phyloP scores from a whole-genome alignment of 192 early-diverging fungal species.

The Gamsiella multidivaricata region DNA sequence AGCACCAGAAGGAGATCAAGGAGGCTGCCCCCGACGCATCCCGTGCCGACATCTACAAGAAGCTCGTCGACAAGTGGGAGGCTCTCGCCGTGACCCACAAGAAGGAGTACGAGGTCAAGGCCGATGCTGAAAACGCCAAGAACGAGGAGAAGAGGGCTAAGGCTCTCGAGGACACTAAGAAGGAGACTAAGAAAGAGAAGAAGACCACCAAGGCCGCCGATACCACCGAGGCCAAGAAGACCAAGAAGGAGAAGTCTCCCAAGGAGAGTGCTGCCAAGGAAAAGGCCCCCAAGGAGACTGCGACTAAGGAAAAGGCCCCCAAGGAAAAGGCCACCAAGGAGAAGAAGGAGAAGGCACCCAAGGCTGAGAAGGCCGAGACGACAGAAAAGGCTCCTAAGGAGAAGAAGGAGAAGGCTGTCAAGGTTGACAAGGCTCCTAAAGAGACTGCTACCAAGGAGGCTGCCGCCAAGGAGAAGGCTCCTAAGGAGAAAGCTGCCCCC shows the following conservation, averaged over 20 bases:
- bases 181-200: constrained; percentile 19
- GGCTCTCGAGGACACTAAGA: constrained; percentile 19
- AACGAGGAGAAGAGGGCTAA: constrained; percentile 36
- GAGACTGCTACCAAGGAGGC: background rate
- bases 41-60: constrained; percentile 45
- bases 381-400: constrained; percentile 16
- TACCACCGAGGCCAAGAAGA: background rate
- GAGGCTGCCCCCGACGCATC: constrained; percentile 38
- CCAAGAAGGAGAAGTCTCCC: constrained; percentile 5
- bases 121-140: constrained; percentile 33
- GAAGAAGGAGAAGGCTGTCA: constrained; percentile 21
- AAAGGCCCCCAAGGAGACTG: constrained; percentile 12
- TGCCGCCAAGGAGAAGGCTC: constrained; percentile 3
- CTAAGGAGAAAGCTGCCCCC: constrained; percentile 9
- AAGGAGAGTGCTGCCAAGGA: constrained; percentile 11
- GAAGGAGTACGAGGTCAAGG: constrained; percentile 38
- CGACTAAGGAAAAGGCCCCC: constrained; percentile 11
- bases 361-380: constrained; percentile 22
- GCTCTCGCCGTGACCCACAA: constrained; percentile 14
- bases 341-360: constrained; percentile 24
- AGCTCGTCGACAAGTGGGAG: constrained; percentile 53
- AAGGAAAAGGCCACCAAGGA: constrained; percentile 27
- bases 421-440: constrained; percentile 15
- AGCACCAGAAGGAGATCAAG: constrained; percentile 41
- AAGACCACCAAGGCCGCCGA: background rate